Evolutionary conservation across 2,329 filamentous ascomycete genomes (phyloP).

Genomic region (Pseudogymnoascus sp.): DNA sequence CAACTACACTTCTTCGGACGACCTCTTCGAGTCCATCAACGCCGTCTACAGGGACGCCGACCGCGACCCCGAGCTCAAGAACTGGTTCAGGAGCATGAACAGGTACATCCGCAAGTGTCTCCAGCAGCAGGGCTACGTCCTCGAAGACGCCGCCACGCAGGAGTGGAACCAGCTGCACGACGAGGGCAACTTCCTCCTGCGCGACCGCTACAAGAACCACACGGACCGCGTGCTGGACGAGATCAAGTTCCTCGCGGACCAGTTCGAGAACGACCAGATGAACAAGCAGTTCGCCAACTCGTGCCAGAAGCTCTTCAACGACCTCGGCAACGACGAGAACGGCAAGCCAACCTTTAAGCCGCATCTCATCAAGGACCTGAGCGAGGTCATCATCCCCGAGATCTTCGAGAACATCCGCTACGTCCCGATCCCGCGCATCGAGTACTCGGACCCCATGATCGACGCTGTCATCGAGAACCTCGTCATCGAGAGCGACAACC

Average conservation of each 20-base stretch:
- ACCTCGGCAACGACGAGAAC: conserved; percentile 78
- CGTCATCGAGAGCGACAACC: conserved; percentile 90
- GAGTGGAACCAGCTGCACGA: conserved; percentile 85
- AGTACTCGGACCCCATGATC: conserved; percentile 75
- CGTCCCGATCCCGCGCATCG: conserved; percentile 86
- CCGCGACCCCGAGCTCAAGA: conserved; percentile 72
- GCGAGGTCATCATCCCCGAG: conserved; percentile 74
- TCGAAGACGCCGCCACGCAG: conserved; percentile 68
- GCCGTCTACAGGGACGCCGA: conserved; percentile 83
- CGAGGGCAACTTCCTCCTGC: conserved; percentile 74
- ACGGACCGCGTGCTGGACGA: conserved; percentile 83
- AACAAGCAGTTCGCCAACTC: conserved; percentile 74
- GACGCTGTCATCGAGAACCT: conserved; percentile 92
- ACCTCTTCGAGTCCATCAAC: conserved; percentile 77
- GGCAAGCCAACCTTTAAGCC: conserved; percentile 89
- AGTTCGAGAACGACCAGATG: conserved; percentile 81
- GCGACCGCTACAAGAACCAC: conserved; percentile 78
- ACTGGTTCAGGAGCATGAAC: conserved; percentile 80
- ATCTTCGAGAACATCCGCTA: conserved; percentile 81
- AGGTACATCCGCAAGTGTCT: conserved; percentile 73
- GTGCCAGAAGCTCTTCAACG: conserved; percentile 75
- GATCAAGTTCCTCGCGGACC: conserved; percentile 77
- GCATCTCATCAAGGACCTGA: conserved; percentile 81
- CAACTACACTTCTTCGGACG: conserved; percentile 83
- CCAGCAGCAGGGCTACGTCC: conserved; percentile 82